Conservation (phyloP, 257 asterid genomes). For the Osmanthus fragrans region DNA sequence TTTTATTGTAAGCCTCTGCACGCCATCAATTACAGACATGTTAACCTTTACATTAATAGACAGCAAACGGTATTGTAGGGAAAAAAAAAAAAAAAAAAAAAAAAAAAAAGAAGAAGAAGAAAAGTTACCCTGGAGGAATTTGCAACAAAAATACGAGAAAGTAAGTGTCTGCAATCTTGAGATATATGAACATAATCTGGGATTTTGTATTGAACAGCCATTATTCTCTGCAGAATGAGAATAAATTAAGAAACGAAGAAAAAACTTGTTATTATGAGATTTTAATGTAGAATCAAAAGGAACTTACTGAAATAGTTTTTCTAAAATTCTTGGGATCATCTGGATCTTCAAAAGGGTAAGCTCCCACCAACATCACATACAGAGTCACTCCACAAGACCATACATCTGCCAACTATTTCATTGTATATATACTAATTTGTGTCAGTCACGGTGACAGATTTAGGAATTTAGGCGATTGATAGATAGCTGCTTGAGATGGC, state of each 20-base stretch:
- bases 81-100: background rate
- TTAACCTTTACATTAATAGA: background rate
- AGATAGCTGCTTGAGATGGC: too few relatives aligned
- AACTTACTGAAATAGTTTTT: constrained; percentile 54
- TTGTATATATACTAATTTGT: background rate
- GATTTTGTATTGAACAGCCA: constrained; percentile 53
- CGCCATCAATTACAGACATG: background rate
- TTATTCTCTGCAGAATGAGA: constrained; percentile 42
- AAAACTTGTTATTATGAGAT: background rate
- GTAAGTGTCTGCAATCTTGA: constrained; percentile 61
- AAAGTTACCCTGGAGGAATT: constrained; percentile 43
- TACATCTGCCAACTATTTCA: constrained; percentile 60
- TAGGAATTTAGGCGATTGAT: too few relatives aligned
- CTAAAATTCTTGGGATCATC: constrained; percentile 65
- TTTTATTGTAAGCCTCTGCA: constrained; percentile 57
- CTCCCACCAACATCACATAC: constrained; percentile 79
- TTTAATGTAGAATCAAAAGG: background rate
- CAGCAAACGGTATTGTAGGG: background rate
- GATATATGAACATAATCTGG: constrained; percentile 67
- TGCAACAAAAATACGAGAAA: constrained; percentile 56
- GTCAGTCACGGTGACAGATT: background rate
- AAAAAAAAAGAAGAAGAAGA: too few relatives aligned
- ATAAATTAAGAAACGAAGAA: background rate
- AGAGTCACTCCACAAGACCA: constrained; percentile 82
- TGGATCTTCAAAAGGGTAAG: constrained; percentile 74